These are phyloP conservation scores for Zoysia japonica DNA, from an alignment of 176 grass and related monocot genomes.

Conservation along the genomic window DNA sequence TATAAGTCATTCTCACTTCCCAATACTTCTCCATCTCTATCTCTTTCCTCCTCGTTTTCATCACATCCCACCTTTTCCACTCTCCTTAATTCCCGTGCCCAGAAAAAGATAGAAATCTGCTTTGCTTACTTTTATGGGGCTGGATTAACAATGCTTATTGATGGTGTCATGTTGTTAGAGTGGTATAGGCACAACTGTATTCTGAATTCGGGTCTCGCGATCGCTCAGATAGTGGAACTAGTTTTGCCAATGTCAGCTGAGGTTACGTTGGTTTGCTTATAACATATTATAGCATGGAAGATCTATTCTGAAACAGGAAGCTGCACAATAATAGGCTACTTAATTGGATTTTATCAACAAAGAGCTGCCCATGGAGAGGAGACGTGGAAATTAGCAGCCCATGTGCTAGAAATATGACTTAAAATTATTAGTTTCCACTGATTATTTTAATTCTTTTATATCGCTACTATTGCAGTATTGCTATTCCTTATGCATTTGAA, in stretches of 20 bases:
- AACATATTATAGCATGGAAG: slow-evolving; percentile 19
- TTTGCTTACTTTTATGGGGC: background rate
- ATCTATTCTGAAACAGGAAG: slow-evolving; percentile 21
- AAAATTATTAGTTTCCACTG: background rate
- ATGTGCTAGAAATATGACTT: background rate
- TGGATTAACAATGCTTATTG: background rate
- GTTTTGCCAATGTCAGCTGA: background rate
- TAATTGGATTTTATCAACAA: slow-evolving; percentile 14
- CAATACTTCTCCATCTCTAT: too few species aligned
- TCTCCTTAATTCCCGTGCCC: too few species aligned
- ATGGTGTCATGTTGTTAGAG: too few species aligned
- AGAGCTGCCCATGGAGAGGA: background rate
- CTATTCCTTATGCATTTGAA: background rate
- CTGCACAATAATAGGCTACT: slow-evolving; percentile 25
- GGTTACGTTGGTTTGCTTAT: background rate
- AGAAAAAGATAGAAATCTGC: background rate
- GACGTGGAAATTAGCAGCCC: background rate
- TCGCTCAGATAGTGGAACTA: too few species aligned
- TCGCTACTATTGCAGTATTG: background rate
- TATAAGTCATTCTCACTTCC: too few species aligned
- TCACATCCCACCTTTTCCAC: too few species aligned
- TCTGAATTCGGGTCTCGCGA: too few species aligned
- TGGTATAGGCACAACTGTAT: too few species aligned
- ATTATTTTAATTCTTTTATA: background rate
- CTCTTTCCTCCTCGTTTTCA: too few species aligned